Base-by-base conservation (phyloP, 1,284 basidiomycete genomes). In the Dichomitus squalens region DNA sequence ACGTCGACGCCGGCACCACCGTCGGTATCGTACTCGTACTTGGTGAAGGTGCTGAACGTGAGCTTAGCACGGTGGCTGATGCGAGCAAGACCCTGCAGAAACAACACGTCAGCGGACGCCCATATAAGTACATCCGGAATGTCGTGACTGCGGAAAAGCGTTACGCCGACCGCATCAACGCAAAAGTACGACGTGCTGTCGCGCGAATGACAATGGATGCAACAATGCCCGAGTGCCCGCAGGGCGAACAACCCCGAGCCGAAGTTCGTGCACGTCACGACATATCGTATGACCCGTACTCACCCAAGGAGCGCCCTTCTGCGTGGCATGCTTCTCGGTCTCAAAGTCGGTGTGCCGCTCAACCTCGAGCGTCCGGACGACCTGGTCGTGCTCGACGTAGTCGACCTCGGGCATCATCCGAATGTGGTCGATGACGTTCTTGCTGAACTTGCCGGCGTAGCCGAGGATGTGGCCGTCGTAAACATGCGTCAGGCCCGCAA, bases 361-460 rank as follows among this genome's bases (percentile, higher is more conserved):
- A 23, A 78, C 65, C 1, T 89, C 86, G 64, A 85, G 82, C 14
- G 91, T 89, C 65, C 79, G 83, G 21, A 96, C 92, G 64, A 95
- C 79, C 77, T 96, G 94, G 78, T 99, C 97, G 61, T 80, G 84
- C 80, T 99, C 97, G 59, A 99, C 81, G 70, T 91, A 96, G 31
- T 88, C 92, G 49, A 99, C 95, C 73, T 96, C 95, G 18, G 96
- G 95, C 79, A 91, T 83, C 49, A 81, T 75, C 54, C 96, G 85
- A 71, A 99, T 90, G 68, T 85, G 83, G 53, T 93, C 83, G 60
- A 99, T 73, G 39, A 91, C 88, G 49, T 77, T 75, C 41, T 84
- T 75, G 35, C 88, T 84, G 80, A 99, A 98, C 68, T 79, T 80
- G 53, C 96, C 96, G 46, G 96, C 84, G 78, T 96, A 95, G 31